Base-by-base conservation (phyloP, 1,284 basidiomycete genomes). In the Ceratobasidium sp. region DNA sequence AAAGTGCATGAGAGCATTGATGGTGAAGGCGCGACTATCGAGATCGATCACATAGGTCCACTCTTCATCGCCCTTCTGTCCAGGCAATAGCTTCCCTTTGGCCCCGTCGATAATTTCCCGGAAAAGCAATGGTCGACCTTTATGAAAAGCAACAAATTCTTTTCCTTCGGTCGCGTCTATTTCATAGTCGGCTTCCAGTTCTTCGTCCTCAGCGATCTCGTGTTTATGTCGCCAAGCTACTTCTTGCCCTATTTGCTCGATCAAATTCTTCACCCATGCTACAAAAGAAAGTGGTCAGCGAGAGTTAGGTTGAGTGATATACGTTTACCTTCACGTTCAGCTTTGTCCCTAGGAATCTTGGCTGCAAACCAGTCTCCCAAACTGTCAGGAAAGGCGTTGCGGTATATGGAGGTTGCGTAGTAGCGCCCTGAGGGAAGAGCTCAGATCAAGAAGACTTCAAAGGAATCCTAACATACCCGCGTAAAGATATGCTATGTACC, bases 11-110 rank as follows among this genome's bases (percentile, higher is more conserved):
- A 48, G 39, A 7, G 51, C 62, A 22, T 74, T 74, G 37, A 74
- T 39, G 2, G 51, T 46, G 29, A 74, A 74, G 29, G 39, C 51
- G 1, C 27, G 48, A 31, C 46, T 65, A 24, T 65, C 51, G 24
- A 74, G 31, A 39, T 74, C 73, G 39, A 74, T 29, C 1, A 56
- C 53, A 27, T 74, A 74, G 4, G 54, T 54, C 73, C 73, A 74
- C 3, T 73, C 24, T 8, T n/a, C 27, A 24, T 46, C 41, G 39
- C 4, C n/a, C 13, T 27, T 41, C 56, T 19, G 37, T 37, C 24
- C 63, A 5, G 63, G 63, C 59, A 27, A 6, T 13, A 43, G 48
- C 48, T 46, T 27, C 19, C 16, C 11, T 11, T 34, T 5, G 9
- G 41, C 1, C 11, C 16, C 34, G n/a, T n/a, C 24, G 2, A 31